Base-by-base conservation (phyloP, 23 red algal genomes). In the Agarophyton chilense region DNA sequence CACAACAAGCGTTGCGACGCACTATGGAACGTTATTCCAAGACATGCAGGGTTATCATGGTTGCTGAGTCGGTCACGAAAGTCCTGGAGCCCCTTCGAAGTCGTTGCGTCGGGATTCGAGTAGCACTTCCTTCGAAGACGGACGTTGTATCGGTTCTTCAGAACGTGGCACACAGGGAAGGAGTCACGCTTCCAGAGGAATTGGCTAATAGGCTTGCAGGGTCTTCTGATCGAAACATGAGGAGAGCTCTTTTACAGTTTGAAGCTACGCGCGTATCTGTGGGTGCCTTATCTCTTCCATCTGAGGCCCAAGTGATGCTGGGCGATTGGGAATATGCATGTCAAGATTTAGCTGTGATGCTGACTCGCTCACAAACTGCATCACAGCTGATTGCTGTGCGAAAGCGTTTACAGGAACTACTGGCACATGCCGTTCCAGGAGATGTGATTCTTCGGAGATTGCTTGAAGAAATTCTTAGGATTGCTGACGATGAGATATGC, bases 21-120 rank as follows among this genome's bases (percentile, higher is more conserved):
- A 99, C 97, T 0, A 99, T 99, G 97, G 97, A 99, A 75, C 88
- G 92, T 43, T 99, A 99, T 70, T 57, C 97, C 26, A 79, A 83
- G 36, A 96, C 92, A 46, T 99, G 97, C 80, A 89, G 97, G 25
- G 50, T 99, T 7, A 85, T 99, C 24, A 84, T 99, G 90, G 64
- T 94, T 14, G 93, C 97, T n/a, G 93, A 95, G 41, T 85, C 82
- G 19, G 60, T 62, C 60, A 92, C 97, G 12, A 95, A 89, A 54
- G 83, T 99, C 3, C 22, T 94, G 36, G 97, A 96, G 36, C 97
- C 97, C 31, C 91, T 99, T 58, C 97, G 97, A 50, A 88, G 78
- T 35, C 90, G 97, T 0, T 99, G 97, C 78, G 56, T 96, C 8
- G 89, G 89, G 7, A 81, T 99, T 44, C 93, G 97, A 8, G 89